Evolutionary conservation across 2,329 filamentous ascomycete genomes (phyloP).

Genomic region (Aspergillus unguis): DNA sequence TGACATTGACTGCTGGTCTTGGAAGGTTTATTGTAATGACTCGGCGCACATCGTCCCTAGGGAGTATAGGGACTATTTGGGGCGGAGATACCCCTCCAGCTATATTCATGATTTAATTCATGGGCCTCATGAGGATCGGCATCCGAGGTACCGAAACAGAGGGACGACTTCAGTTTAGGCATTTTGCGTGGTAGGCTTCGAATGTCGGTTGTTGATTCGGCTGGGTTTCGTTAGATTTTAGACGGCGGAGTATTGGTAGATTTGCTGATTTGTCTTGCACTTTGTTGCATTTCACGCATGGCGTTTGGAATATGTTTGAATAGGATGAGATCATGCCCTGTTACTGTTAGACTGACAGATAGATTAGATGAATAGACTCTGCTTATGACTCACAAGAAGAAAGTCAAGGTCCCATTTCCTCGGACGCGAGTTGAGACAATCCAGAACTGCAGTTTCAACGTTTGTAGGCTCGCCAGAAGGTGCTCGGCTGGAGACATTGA

Average conservation of each 20-base stretch:
- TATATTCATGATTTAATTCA: constrained; percentile 25
- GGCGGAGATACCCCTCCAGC: constrained; percentile 19
- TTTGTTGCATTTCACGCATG: constrained; percentile 38
- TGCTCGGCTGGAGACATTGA: constrained; percentile 32
- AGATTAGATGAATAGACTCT: background rate
- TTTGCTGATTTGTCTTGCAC: constrained; percentile 39
- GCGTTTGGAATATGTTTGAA: constrained; percentile 37
- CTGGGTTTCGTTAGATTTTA: constrained; percentile 21
- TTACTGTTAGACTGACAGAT: background rate
- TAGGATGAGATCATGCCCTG: constrained; percentile 46
- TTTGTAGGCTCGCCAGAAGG: constrained; percentile 27
- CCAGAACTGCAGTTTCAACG: constrained; percentile 33
- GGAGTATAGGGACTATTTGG: constrained; percentile 25
- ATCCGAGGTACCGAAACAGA: background rate
- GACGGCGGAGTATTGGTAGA: constrained; percentile 36
- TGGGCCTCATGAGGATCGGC: constrained; percentile 9
- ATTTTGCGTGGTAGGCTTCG: constrained; percentile 36
- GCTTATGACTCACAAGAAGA: constrained; percentile 32
- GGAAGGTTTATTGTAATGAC: constrained; percentile 28
- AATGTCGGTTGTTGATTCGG: constrained; percentile 25
- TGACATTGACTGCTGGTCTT: constrained; percentile 29
- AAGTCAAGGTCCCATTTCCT: constrained; percentile 41
- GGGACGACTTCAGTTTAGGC: constrained; percentile 12
- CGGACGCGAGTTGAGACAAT: constrained; percentile 34
- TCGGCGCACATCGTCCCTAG: constrained; percentile 22